These are phyloP conservation scores for Aquilaria sinensis DNA, from an alignment of 345 rosid genomes.

Conservation along the genomic window DNA sequence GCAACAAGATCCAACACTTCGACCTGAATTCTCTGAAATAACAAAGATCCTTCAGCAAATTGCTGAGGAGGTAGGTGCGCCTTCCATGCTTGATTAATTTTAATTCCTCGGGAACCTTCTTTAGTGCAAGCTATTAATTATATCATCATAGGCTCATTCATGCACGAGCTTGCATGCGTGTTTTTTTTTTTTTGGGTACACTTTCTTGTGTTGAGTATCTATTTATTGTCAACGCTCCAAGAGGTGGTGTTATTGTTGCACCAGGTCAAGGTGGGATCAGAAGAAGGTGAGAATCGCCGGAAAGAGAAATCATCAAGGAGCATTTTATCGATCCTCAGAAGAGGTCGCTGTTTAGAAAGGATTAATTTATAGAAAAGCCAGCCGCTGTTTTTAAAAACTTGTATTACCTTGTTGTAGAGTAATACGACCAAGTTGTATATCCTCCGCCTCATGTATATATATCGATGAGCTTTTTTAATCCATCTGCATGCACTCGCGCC, in stretches of 20 bases:
- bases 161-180: too few relatives aligned
- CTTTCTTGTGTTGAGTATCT: too few relatives aligned
- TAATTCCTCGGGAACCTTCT: constrained; percentile 7
- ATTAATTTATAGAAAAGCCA: too few relatives aligned
- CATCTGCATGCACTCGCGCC: too few relatives aligned
- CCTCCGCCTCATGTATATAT: too few relatives aligned
- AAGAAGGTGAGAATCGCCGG: constrained; percentile 54
- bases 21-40: constrained; percentile 88
- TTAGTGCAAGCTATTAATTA: neutral
- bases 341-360: constrained; percentile 55
- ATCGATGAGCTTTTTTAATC: too few relatives aligned
- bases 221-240: too few relatives aligned
- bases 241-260: neutral
- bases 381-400: too few relatives aligned
- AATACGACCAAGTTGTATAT: too few relatives aligned
- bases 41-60: constrained; percentile 55
- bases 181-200: too few relatives aligned
- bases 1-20: constrained; percentile 78
- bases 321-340: constrained; percentile 65
- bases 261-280: constrained; percentile 11
- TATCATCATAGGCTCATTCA: constrained; percentile 6
- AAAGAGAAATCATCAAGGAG: constrained; percentile 71
- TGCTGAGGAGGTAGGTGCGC: constrained; percentile 60
- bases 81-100: neutral
- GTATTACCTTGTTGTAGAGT: too few relatives aligned